Conservation (phyloP, 78 protist genomes). For the Bodo saltans region DNA sequence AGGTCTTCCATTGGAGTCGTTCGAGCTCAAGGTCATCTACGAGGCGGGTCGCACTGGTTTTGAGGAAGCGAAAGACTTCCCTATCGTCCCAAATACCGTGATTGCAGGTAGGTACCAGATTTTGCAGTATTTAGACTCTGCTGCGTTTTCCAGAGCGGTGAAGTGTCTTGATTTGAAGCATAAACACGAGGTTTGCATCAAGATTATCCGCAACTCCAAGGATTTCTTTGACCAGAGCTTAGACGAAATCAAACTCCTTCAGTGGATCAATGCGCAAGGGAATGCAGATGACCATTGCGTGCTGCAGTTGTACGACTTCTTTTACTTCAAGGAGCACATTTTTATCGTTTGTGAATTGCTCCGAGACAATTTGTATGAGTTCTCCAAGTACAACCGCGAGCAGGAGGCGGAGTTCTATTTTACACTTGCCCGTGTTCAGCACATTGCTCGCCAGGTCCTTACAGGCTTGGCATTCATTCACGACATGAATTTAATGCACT, state of each 20-base stretch:
- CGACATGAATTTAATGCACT: conserved; percentile 56
- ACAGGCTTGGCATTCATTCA: conserved; percentile 45
- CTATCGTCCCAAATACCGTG: conserved; percentile 29
- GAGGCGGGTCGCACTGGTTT: conserved; percentile 43
- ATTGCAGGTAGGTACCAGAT: conserved; percentile 67
- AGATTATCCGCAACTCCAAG: conserved; percentile 71
- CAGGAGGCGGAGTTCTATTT: conserved; percentile 38
- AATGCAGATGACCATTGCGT: conserved; percentile 43
- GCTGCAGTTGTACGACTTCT: conserved; percentile 58
- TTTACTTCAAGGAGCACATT: conserved; percentile 73
- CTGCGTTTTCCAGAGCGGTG: conserved; percentile 64
- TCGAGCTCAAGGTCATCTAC: conserved; percentile 32
- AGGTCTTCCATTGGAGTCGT: neutral
- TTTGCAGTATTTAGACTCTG: conserved; percentile 52
- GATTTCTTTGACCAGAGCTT: conserved; percentile 77
- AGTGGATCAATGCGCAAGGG: conserved; percentile 43
- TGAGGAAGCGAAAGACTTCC: conserved; percentile 57
- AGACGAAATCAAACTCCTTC: conserved; percentile 73
- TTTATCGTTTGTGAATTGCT: conserved; percentile 73
- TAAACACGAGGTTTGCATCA: conserved; percentile 44
- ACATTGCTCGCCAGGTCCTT: conserved; percentile 50
- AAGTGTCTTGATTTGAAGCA: conserved; percentile 49
- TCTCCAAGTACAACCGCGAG: conserved; percentile 48
- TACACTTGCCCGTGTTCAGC: conserved; percentile 56
- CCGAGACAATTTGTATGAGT: conserved; percentile 70